Base-by-base conservation (phyloP, 495 filamentous ascomycete genomes). In the Talaromyces liani region DNA sequence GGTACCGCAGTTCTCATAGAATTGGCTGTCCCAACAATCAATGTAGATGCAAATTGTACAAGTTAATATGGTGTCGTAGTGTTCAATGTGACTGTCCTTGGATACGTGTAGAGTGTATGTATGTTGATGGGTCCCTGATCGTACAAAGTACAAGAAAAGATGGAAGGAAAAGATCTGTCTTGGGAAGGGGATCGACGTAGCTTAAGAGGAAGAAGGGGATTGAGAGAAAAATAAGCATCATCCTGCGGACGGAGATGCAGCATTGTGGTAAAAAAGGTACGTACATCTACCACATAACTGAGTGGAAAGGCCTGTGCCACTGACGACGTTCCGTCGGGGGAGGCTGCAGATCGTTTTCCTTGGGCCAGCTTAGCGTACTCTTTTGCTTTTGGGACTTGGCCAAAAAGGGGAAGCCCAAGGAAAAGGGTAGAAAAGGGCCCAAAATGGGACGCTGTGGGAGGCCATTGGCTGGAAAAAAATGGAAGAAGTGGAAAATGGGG, bases 161-260 rank as follows among this genome's bases (percentile, higher is more conserved):
- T 51, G 58, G 33, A 20, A 61, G 64, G 65, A 45, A 61, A 67
- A 66, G 70, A 71, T 76, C 78, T 72, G 68, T 75, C 71, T 67
- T 71, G 77, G 76, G 82, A 81, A 82, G 80, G 82, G 85, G 87
- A 90, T 90, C 87, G 87, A 85, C 87, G 85, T 81, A 82, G 82
- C 85, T 88, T 90, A 89, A 86, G 86, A 89, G 77, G 75, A 73
- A 68, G 70, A 70, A 69, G 61, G 71, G 54, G 49, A 53, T 24
- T 20, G n/a, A 54, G 25, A 45, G 58, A 31, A 47, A 47, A 24
- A 49, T 54, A 61, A 31, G 31, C 31, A 41, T 34, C 58, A 61
- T 41, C 31, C 34, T 29, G 5, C 67, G 72, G 65, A 9, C 31
- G n/a, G 55, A 69, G 64, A 66, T 68, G 66, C 58, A 57, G 58